A percentile compares a stretch with the other conserved stretches of the same genome.
These are phyloP conservation scores for Pugionium dolabratum DNA, from an alignment of 345 rosid species.

Conservation along the genomic window DNA sequence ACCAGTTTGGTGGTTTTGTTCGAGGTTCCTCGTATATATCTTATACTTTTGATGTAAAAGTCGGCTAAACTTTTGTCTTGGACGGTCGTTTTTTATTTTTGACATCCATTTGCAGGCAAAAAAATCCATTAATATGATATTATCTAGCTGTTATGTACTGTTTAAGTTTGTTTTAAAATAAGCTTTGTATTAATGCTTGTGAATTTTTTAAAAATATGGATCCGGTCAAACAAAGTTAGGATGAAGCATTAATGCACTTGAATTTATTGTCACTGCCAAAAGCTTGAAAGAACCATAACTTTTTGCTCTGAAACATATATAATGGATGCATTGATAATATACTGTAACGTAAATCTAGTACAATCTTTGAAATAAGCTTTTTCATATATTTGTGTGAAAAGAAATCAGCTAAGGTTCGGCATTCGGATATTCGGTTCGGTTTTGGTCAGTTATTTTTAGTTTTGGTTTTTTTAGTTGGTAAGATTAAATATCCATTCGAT, in stretches of 20 bases:
- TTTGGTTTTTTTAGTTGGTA: too few species aligned
- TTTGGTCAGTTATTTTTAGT: too few species aligned
- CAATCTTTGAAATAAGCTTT: too few species aligned
- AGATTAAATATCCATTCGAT: too few species aligned
- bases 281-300: not conserved
- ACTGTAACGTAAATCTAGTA: not conserved
- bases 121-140: not conserved
- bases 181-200: not conserved
- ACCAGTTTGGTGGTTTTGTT: not conserved
- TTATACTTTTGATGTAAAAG: conserved; percentile 3
- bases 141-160: conserved; percentile 20
- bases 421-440: too few species aligned
- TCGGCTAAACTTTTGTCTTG: conserved; percentile 19
- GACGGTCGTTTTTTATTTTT: conserved; percentile 13
- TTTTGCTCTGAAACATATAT: not conserved
- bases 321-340: conserved; percentile 17
- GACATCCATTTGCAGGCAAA: not conserved
- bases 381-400: too few species aligned
- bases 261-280: conserved; percentile 34
- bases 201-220: conserved; percentile 2
- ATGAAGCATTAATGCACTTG: conserved; percentile 26
- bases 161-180: not conserved
- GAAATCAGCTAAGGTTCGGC: too few species aligned
- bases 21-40: not conserved
- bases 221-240: conserved; percentile 40